Base-by-base conservation (phyloP, 2,329 filamentous ascomycete genomes). In the Cryphonectria parasitica region DNA sequence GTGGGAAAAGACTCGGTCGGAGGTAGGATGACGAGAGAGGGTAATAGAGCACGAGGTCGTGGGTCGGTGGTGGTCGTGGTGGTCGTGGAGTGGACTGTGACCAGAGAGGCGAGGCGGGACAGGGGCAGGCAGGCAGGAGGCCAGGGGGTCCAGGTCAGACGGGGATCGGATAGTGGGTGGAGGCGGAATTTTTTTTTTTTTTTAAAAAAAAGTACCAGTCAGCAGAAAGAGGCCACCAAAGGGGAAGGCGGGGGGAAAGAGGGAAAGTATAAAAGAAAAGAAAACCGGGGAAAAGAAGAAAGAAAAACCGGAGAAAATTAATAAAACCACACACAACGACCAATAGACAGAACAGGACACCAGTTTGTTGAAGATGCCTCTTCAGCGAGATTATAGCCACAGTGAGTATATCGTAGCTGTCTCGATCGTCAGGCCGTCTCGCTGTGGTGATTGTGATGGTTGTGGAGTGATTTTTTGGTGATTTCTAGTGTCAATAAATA, bases 101-200 rank as follows among this genome's bases (percentile, higher is more conserved):
- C 68, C 66, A 52, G 36, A 43, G 39, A 58, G 64, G 65, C 65
- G 62, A 67, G 52, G 39, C 52, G 64, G 66, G 58, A 63, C 52
- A 34, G 31, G 39, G 39, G 31, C 15, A 19, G 52, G 41, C 34
- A 64, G 61, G 34, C 61, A 41, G 34, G 61, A 28, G 61, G 6
- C 45, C n/a, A 39, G 39, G 41, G 41, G 67, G 60, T 61, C 4
- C 58, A 65, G 19, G 60, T 36, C 60, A 69, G 36, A 49, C 63
- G 67, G 67, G 45, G 61, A 60, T 19, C 60, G 60, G 25, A 52
- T 65, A 62, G 25, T 52, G 45, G 63, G 36, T 49, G 52, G 13
- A 67, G 31, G 64, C 31, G 58, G 52, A 13, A 34, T n/a, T n/a
- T n/a, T n/a, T n/a, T n/a, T n/a, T n/a, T n/a, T n/a, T n/a, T n/a